phyloP scores from a whole-genome alignment of 805 yeast species.

The Cyberlindnera samutprakarnensis region DNA sequence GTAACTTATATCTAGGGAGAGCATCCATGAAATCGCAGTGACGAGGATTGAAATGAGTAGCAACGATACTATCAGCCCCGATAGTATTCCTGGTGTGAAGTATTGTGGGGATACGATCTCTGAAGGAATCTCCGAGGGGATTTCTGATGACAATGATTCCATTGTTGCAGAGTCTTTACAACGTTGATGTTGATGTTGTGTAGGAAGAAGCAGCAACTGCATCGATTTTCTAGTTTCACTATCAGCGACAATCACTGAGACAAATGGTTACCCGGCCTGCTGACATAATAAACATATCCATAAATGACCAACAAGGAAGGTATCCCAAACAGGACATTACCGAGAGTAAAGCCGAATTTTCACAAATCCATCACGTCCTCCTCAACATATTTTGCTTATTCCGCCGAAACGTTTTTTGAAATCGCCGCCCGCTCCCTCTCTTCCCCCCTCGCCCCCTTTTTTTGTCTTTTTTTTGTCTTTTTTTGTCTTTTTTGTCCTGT shows the following conservation, averaged over 20 bases:
- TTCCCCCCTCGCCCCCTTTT: too few relatives aligned
- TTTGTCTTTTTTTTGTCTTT: too few relatives aligned
- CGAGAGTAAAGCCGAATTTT: too few relatives aligned
- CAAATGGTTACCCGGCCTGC: background rate
- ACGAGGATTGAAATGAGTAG: slow-evolving; percentile 50
- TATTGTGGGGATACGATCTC: slow-evolving; percentile 31
- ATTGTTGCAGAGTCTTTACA: background rate
- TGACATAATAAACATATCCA: background rate
- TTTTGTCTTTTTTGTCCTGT: too few relatives aligned
- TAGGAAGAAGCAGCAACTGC: too few relatives aligned
- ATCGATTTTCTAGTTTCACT: background rate
- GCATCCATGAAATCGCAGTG: slow-evolving; percentile 65
- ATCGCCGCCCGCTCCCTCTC: too few relatives aligned
- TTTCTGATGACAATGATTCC: background rate
- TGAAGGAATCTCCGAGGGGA: slow-evolving; percentile 19
- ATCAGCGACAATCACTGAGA: too few relatives aligned
- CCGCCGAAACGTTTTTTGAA: too few relatives aligned
- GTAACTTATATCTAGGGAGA: slow-evolving; percentile 68
- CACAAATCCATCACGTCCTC: too few relatives aligned
- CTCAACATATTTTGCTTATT: too few relatives aligned
- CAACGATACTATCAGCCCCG: slow-evolving; percentile 60
- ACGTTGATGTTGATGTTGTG: too few relatives aligned
- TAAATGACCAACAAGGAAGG: background rate
- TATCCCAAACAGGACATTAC: background rate
- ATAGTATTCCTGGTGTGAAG: slow-evolving; percentile 77